These are phyloP conservation scores for Dichomitus squalens DNA, from an alignment of 1,284 basidiomycete genomes.

Conservation along the genomic window DNA sequence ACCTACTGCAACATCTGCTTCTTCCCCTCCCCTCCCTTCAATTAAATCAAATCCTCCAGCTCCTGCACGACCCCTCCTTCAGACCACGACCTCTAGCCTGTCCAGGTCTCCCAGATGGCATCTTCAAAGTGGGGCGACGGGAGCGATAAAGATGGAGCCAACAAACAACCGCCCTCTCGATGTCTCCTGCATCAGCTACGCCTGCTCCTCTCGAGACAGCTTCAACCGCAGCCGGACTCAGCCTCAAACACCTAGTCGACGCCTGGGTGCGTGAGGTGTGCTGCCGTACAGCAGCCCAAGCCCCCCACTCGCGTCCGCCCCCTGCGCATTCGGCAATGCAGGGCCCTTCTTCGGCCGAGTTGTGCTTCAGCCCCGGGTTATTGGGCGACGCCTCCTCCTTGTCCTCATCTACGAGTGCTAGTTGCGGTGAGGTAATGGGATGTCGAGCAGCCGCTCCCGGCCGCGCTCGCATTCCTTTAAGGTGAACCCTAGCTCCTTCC, in stretches of 20 bases:
- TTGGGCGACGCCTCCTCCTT: conserved; percentile 43
- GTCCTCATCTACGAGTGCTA: conserved; percentile 35
- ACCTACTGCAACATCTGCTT: too few relatives aligned
- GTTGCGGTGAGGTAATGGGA: conserved; percentile 41
- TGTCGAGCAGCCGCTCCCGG: conserved; percentile 58
- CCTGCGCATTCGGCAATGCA: conserved; percentile 23
- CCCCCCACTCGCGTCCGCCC: background rate
- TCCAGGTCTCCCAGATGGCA: too few relatives aligned
- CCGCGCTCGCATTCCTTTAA: conserved; percentile 80
- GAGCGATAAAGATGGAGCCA: too few relatives aligned
- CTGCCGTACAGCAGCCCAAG: conserved; percentile 18
- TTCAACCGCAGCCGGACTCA: conserved; percentile 63
- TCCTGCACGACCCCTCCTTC: too few relatives aligned
- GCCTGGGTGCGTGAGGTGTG: conserved; percentile 61
- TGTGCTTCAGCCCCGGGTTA: conserved; percentile 51
- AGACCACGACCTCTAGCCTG: too few relatives aligned
- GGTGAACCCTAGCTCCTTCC: conserved; percentile 70
- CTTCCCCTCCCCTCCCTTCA: too few relatives aligned
- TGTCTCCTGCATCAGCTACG: too few relatives aligned
- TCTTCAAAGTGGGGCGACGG: too few relatives aligned
- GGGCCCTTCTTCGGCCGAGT: conserved; percentile 54
- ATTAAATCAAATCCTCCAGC: too few relatives aligned
- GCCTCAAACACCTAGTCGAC: conserved; percentile 82
- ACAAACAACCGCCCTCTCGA: too few relatives aligned
- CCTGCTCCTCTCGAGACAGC: conserved; percentile 70